Percentiles rank a stretch among this genome's conserved stretches.
Conservation (phyloP, 2,329 filamentous ascomycete genomes). For the Emmonsia crescens region DNA sequence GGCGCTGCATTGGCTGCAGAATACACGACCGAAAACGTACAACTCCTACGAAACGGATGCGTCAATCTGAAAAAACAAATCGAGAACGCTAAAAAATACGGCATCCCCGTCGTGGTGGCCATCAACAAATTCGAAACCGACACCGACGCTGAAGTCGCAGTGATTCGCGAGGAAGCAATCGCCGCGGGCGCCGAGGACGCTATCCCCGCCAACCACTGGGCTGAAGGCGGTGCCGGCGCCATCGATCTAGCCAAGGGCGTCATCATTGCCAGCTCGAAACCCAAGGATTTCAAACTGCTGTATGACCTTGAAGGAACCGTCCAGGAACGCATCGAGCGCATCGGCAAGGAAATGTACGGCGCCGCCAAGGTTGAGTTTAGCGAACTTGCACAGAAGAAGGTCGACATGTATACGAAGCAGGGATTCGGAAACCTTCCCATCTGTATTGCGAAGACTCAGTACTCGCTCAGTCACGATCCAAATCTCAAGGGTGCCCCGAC, state of each 20-base stretch:
- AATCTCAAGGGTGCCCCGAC: constrained; percentile 88
- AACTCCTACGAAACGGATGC: constrained; percentile 79
- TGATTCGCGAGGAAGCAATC: constrained; percentile 82
- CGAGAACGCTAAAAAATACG: constrained; percentile 75
- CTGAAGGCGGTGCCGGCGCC: constrained; percentile 83
- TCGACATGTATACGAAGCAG: constrained; percentile 86
- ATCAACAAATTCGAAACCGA: constrained; percentile 96
- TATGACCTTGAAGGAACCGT: constrained; percentile 71
- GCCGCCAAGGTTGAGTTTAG: constrained; percentile 83
- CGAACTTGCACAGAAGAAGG: constrained; percentile 88
- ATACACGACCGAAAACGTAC: constrained; percentile 88
- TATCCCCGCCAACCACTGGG: constrained; percentile 92
- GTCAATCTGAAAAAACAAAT: constrained; percentile 96
- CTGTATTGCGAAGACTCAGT: constrained; percentile 97
- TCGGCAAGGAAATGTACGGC: constrained; percentile 90
- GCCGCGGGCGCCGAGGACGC: constrained; percentile 89
- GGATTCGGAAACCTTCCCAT: constrained; percentile 89
- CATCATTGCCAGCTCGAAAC: constrained; percentile 68
- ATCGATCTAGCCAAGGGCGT: constrained; percentile 80
- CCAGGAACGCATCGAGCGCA: constrained; percentile 80
- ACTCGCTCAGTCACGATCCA: constrained; percentile 87
- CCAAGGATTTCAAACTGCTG: constrained; percentile 77
- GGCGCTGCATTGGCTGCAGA: constrained; percentile 76
- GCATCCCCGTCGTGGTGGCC: constrained; percentile 87
- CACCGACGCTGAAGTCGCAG: constrained; percentile 79